These are phyloP conservation scores for Misopates orontium DNA, from an alignment of 257 asterid species.

Conservation along the genomic window DNA sequence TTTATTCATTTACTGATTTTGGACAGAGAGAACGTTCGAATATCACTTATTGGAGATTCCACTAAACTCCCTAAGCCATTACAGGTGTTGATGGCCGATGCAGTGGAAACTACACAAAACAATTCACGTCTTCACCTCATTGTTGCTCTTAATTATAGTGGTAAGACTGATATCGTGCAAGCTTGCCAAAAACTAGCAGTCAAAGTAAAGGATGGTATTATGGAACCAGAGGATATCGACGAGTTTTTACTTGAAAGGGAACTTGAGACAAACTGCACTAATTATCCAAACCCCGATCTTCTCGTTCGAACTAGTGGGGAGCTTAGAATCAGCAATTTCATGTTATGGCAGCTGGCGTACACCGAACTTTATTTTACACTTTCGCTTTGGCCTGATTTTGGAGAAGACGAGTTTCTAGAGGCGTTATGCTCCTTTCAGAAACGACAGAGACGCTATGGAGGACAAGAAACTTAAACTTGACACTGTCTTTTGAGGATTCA, in stretches of 20 bases:
- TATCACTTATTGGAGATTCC: slow-evolving; percentile 61
- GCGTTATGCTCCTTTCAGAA: slow-evolving; percentile 54
- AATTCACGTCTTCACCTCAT: slow-evolving; percentile 44
- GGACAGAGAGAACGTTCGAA: slow-evolving; percentile 46
- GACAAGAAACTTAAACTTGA: slow-evolving; percentile 5
- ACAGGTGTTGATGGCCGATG: slow-evolving; percentile 29
- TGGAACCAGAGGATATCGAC: slow-evolving; percentile 49
- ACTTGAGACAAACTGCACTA: slow-evolving; percentile 51
- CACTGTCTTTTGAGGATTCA: no score
- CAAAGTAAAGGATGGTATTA: slow-evolving; percentile 55
- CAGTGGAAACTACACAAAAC: slow-evolving; percentile 28
- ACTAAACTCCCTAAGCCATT: slow-evolving; percentile 45
- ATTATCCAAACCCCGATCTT: slow-evolving; percentile 55
- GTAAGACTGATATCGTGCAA: slow-evolving; percentile 40
- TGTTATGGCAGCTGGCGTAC: slow-evolving; percentile 73
- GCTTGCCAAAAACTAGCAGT: slow-evolving; percentile 46
- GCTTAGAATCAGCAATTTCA: slow-evolving; percentile 62
- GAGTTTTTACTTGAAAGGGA: slow-evolving; percentile 44
- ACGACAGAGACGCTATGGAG: slow-evolving; percentile 62
- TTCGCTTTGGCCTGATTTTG: slow-evolving; percentile 69
- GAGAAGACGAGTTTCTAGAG: slow-evolving; percentile 51
- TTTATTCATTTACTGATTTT: slow-evolving; percentile 11
- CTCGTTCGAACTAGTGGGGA: slow-evolving; percentile 73
- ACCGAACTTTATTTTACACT: slow-evolving; percentile 50
- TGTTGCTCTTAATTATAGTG: slow-evolving; percentile 45